These are phyloP conservation scores for Cocos nucifera DNA, from an alignment of 176 grass and related monocot genomes.

Conservation along the genomic window DNA sequence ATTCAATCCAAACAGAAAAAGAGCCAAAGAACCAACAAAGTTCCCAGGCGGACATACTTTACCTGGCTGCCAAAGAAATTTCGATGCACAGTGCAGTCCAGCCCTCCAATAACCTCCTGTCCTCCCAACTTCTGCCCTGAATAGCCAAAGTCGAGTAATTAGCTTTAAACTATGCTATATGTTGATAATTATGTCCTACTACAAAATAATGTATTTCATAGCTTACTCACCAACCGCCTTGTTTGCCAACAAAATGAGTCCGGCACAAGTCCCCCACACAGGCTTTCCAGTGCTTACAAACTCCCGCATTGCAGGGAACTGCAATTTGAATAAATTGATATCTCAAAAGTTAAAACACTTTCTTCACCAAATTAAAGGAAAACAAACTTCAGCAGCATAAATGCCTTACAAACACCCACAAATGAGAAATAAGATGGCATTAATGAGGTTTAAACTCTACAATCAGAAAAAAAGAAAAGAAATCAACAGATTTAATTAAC, in stretches of 20 bases:
- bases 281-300: constrained; percentile 76
- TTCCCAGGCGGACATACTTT: constrained; percentile 1
- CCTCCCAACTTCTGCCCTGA: constrained; percentile 74
- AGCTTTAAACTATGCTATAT: constrained; percentile 3
- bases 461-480: too few species aligned
- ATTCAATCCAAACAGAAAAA: not conserved
- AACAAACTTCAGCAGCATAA: not conserved
- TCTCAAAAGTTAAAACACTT: not conserved
- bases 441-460: too few species aligned
- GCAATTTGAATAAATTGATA: constrained; percentile 20
- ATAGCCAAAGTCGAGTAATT: not conserved
- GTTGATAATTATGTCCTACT: not conserved
- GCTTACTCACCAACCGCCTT: constrained; percentile 64
- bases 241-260: constrained; percentile 93
- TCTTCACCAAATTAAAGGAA: not conserved
- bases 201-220: not conserved
- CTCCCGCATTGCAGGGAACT: constrained; percentile 93
- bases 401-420: too few species aligned
- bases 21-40: not conserved
- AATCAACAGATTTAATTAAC: too few species aligned
- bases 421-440: too few species aligned
- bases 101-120: constrained; percentile 83
- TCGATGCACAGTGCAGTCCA: constrained; percentile 88
- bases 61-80: constrained; percentile 99
- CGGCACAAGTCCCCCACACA: constrained; percentile 99